A percentile compares a stretch with the other conserved stretches of the same genome.
Conservation (phyloP, 768 basidiomycete species). For the Sporobolomyces roseus region DNA sequence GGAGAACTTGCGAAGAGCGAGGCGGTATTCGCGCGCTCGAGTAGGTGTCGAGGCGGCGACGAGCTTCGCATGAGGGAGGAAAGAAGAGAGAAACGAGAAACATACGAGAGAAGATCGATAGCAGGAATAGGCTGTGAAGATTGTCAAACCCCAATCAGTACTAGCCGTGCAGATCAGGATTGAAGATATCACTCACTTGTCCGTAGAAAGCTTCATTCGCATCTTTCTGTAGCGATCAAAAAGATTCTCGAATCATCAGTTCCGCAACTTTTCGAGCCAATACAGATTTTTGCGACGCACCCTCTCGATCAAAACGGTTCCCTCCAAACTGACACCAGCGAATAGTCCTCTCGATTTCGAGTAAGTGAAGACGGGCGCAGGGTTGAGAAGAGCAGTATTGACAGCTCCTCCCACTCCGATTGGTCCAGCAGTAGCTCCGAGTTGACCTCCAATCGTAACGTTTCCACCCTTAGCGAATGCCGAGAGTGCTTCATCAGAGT, state of each 20-base stretch:
- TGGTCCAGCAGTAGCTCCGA: conserved; percentile 63
- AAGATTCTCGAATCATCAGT: background rate
- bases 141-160: background rate
- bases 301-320: conserved; percentile 87
- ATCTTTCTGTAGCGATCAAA: conserved; percentile 58
- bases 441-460: conserved; percentile 86
- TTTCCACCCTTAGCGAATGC: conserved; percentile 96
- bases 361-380: conserved; percentile 84
- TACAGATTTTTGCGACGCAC: conserved; percentile 3
- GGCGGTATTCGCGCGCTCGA: too few species aligned
- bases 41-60: too few species aligned
- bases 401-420: conserved; percentile 51
- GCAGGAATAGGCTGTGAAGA: conserved; percentile 64
- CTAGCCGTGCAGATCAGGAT: background rate
- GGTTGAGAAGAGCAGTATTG: conserved; percentile 58
- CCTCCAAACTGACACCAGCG: conserved; percentile 89
- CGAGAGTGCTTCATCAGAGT: conserved; percentile 89
- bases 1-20: too few species aligned
- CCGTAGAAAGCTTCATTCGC: conserved; percentile 96
- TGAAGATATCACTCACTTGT: conserved; percentile 49
- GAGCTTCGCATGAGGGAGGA: too few species aligned
- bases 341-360: conserved; percentile 66
- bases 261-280: background rate
- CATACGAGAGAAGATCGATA: conserved; percentile 75
- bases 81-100: too few species aligned